Evolutionary conservation across 768 basidiomycete genomes (phyloP), one percentile per base, ranked within the genome.

Genomic region (Trametes cubensis): DNA sequence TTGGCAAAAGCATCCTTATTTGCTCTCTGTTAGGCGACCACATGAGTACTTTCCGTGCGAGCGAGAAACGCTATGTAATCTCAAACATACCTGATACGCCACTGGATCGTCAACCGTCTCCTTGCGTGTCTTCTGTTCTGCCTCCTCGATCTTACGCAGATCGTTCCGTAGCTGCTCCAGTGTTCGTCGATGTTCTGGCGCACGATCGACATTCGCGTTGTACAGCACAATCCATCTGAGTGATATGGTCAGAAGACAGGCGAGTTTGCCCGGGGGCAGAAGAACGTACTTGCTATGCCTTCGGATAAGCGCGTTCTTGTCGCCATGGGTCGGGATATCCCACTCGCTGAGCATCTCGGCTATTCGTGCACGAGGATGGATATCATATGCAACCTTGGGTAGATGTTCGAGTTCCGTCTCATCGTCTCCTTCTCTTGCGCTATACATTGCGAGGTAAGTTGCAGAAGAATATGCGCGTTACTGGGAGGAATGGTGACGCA

Each of bases 161-260:
- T 88, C 87, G 44, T 68, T 69, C 44, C 79, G 77, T 15, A 90
- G 77, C 39, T 81, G 80, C 0, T 70, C 62, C 57, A 77, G 71
- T 18, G 76, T 77, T 68, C 82, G 83, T 28, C 86, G 79, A 47
- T 80, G 75, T 18, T 66, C 51, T 2, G 65, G 53, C 20, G 78
- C 78, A 64, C 81, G 82, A 73, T 91, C 89, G 10, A 89, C 76
- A 69, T 90, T 91, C 28, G 88, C 83, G 62, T 91, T 91, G 66
- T 80, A 86, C 44, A 87, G 70, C 74, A 85, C 84, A 0, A 88
- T 80, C 87, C 88, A 91, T 64, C 89, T 90, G 34, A 34, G 34
- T 34, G 34, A 34, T 11, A 34, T 11, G 13, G 39, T 56, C 48
- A 25, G 64, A 5, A 49, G 30, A 21, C 52, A 28, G 25, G 52